phyloP scores from a whole-genome alignment of 2,329 filamentous ascomycete genomes.

The Phaeophleospora eucalypticola region DNA sequence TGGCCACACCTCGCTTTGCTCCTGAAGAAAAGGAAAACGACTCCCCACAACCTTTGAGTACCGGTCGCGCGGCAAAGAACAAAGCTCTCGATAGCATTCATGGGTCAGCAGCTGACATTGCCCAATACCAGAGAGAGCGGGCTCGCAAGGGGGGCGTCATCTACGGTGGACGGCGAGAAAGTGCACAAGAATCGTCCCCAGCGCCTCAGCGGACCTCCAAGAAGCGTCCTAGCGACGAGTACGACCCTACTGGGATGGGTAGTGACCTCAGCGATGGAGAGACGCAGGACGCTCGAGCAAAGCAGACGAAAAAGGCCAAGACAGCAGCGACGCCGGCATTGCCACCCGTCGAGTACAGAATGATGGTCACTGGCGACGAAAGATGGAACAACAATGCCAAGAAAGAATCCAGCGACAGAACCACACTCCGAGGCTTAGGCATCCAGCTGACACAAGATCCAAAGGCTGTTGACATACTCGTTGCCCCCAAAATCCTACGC shows the following conservation, averaged over 20 bases:
- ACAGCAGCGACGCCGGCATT: constrained; percentile 40
- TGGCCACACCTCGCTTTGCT: constrained; percentile 27
- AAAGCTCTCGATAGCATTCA: constrained; percentile 61
- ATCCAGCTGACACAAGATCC: constrained; percentile 79
- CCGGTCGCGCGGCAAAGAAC: constrained; percentile 77
- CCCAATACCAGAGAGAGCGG: constrained; percentile 86
- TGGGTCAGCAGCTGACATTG: constrained; percentile 65
- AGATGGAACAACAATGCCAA: constrained; percentile 71
- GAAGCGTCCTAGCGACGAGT: constrained; percentile 38
- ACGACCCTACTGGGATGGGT: constrained; percentile 38
- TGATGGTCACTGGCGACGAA: constrained; percentile 80
- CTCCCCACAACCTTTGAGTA: constrained; percentile 70
- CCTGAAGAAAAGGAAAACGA: constrained; percentile 67
- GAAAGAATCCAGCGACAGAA: constrained; percentile 76
- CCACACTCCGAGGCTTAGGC: constrained; percentile 77
- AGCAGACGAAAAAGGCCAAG: constrained; percentile 51
- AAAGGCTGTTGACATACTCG: constrained; percentile 75
- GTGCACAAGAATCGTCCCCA: constrained; percentile 41
- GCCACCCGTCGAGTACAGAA: constrained; percentile 65
- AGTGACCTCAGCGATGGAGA: constrained; percentile 46
- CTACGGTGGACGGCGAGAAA: constrained; percentile 50
- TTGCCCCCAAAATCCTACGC: constrained; percentile 78
- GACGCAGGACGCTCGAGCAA: constrained; percentile 41
- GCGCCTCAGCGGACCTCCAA: constrained; percentile 21
- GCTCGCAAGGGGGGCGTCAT: constrained; percentile 70